Conservation (phyloP, 2,329 filamentous ascomycete species). For the Orbilia quercus region DNA sequence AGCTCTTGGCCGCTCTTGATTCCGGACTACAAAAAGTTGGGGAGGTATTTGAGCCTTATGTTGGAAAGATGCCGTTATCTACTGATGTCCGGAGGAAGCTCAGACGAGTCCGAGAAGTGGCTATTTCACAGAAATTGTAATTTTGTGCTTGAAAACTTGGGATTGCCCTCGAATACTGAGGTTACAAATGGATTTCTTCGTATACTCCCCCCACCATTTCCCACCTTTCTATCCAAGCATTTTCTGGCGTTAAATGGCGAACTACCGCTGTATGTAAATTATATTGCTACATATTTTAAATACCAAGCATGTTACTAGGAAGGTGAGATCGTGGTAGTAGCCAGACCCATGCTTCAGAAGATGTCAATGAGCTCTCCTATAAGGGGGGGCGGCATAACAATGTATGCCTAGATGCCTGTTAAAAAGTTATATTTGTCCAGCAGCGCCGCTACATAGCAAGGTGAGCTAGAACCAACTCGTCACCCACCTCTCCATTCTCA, state of each 20-base stretch:
- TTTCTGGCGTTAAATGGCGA: constrained; percentile 30
- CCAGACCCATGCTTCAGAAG: no score
- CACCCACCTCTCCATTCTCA: constrained; percentile 68
- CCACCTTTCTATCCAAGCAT: constrained; percentile 5
- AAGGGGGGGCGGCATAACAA: no score
- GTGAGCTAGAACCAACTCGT: constrained; percentile 34
- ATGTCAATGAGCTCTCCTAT: no score
- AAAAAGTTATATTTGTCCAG: not conserved
- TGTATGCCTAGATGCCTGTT: no score
- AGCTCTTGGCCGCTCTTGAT: constrained; percentile 21
- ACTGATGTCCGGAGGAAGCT: constrained; percentile 37
- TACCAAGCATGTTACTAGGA: no score
- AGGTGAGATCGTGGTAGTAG: no score
- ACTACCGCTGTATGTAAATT: constrained; percentile 1
- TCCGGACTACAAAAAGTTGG: constrained; percentile 33
- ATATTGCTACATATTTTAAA: not conserved
- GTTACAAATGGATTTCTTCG: not conserved
- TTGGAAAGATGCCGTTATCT: constrained; percentile 27
- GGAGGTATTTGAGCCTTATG: constrained; percentile 41
- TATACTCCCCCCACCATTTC: not conserved
- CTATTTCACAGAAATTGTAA: constrained; percentile 10
- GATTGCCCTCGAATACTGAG: not conserved
- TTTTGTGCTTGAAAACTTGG: not conserved
- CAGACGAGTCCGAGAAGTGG: constrained; percentile 20
- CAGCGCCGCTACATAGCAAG: not conserved